Percentiles rank a stretch among this genome's conserved stretches.
These are phyloP conservation scores for Diaporthe batatas DNA, from an alignment of 2,329 filamentous ascomycete genomes.

Conservation along the genomic window DNA sequence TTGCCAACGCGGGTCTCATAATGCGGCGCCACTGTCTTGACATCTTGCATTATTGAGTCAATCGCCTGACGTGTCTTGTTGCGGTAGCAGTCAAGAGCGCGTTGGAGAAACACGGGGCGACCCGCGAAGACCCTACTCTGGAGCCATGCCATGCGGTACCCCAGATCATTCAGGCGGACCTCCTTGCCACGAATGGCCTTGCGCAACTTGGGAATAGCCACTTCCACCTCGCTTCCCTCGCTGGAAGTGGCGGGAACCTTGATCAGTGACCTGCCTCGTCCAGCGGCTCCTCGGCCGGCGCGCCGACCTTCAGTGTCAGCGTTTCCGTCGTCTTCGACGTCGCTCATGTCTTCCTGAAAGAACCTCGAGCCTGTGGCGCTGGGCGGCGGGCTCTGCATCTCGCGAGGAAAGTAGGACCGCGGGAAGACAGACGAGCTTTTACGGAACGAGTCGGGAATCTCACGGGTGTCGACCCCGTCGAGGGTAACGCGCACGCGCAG, in stretches of 20 bases:
- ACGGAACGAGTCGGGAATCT: conserved; percentile 96
- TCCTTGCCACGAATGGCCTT: conserved; percentile 81
- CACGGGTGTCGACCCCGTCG: conserved; percentile 93
- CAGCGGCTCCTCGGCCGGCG: conserved; percentile 51
- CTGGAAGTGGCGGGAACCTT: conserved; percentile 69
- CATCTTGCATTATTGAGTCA: conserved; percentile 81
- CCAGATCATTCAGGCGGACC: conserved; percentile 91
- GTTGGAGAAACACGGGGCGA: conserved; percentile 87
- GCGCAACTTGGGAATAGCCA: conserved; percentile 81
- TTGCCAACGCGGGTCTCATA: conserved; percentile 92
- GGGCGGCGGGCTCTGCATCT: conserved; percentile 89
- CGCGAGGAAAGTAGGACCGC: conserved; percentile 89
- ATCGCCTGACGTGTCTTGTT: conserved; percentile 90
- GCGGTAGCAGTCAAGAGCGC: conserved; percentile 92
- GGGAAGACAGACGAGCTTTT: conserved; percentile 91
- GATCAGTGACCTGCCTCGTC: conserved; percentile 59
- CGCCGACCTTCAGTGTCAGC: conserved; percentile 64
- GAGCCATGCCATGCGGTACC: conserved; percentile 96
- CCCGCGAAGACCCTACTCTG: conserved; percentile 93
- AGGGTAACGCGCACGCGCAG: conserved; percentile 92
- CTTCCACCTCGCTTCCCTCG: conserved; percentile 79
- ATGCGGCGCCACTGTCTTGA: conserved; percentile 80
- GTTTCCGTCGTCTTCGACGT: conserved; percentile 70
- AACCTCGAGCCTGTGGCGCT: conserved; percentile 81
- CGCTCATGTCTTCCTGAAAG: conserved; percentile 73